Conservation (phyloP, 2,329 filamentous ascomycete genomes). For the Xylaria sp. region DNA sequence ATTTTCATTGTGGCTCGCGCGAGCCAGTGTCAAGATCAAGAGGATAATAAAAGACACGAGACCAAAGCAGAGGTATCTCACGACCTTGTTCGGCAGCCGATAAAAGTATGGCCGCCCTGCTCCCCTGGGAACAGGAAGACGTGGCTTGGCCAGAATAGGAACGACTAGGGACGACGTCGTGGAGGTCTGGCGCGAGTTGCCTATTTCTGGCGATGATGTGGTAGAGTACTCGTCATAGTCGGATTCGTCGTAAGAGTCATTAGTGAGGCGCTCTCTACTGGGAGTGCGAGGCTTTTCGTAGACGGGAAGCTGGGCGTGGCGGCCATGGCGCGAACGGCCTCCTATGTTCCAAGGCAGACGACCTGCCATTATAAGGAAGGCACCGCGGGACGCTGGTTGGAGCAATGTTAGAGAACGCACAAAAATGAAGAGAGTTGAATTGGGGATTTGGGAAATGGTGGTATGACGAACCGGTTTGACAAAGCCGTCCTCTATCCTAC, state of each 20-base stretch:
- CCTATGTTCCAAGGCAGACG: constrained; percentile 59
- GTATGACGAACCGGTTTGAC: constrained; percentile 25
- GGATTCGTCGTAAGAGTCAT: constrained; percentile 60
- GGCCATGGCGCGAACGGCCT: constrained; percentile 60
- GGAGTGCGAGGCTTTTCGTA: constrained; percentile 59
- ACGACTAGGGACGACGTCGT: constrained; percentile 56
- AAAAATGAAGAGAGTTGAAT: not conserved
- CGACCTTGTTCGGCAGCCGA: constrained; percentile 76
- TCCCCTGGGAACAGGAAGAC: constrained; percentile 48
- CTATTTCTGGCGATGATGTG: constrained; percentile 58
- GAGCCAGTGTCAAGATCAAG: constrained; percentile 80
- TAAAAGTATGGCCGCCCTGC: constrained; percentile 60
- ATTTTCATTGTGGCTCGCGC: constrained; percentile 78
- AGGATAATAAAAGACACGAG: constrained; percentile 76
- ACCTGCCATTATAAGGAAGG: constrained; percentile 57
- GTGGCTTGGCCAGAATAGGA: constrained; percentile 56
- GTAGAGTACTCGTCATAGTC: constrained; percentile 55
- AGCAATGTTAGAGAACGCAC: constrained; percentile 12
- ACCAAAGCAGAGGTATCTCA: constrained; percentile 80
- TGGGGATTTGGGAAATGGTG: not conserved
- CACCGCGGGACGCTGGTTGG: constrained; percentile 27
- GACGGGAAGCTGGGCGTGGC: constrained; percentile 58
- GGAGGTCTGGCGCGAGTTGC: constrained; percentile 66
- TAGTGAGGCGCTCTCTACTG: constrained; percentile 63
- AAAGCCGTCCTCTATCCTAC: constrained; percentile 12